These are phyloP conservation scores for Epichloe gansuensis DNA, from an alignment of 2,329 filamentous ascomycete species.

Conservation along the genomic window DNA sequence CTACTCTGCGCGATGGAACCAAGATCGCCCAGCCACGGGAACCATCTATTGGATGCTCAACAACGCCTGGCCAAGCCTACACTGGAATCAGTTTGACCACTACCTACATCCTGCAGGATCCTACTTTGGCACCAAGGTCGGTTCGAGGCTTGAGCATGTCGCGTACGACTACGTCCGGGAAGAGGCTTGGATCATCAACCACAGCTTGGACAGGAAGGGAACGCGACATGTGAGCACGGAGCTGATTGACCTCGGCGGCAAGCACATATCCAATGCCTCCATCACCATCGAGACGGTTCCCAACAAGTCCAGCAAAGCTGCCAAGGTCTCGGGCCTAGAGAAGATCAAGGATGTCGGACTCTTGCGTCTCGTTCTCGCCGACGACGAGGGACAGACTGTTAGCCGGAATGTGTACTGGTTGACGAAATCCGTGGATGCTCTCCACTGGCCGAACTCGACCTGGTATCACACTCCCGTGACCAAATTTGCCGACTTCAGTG, in stretches of 20 bases:
- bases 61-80: slow-evolving; percentile 49
- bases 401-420: slow-evolving; percentile 52
- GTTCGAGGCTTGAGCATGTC: slow-evolving; percentile 36
- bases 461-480: slow-evolving; percentile 48
- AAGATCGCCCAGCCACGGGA: slow-evolving; percentile 41
- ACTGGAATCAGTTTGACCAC: slow-evolving; percentile 54
- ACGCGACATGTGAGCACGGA: slow-evolving; percentile 33
- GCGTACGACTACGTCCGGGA: slow-evolving; percentile 38
- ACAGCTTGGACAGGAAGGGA: slow-evolving; percentile 26
- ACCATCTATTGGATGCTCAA: slow-evolving; percentile 58
- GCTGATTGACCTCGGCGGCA: slow-evolving; percentile 35
- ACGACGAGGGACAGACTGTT: slow-evolving; percentile 21
- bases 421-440: slow-evolving; percentile 27
- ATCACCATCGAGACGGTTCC: slow-evolving; percentile 25
- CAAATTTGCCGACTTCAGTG: slow-evolving; percentile 33
- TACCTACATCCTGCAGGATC: slow-evolving; percentile 44
- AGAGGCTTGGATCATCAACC: slow-evolving; percentile 41
- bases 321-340: slow-evolving; percentile 11
- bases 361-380: slow-evolving; percentile 33
- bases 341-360: slow-evolving; percentile 32
- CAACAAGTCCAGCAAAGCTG: slow-evolving; percentile 26
- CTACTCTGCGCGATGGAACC: slow-evolving; percentile 37
- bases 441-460: slow-evolving; percentile 43
- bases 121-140: slow-evolving; percentile 47
- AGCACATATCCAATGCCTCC: slow-evolving; percentile 21